These are phyloP conservation scores for Leptographium procerum DNA, from an alignment of 2,329 filamentous ascomycete species.

Conservation along the genomic window DNA sequence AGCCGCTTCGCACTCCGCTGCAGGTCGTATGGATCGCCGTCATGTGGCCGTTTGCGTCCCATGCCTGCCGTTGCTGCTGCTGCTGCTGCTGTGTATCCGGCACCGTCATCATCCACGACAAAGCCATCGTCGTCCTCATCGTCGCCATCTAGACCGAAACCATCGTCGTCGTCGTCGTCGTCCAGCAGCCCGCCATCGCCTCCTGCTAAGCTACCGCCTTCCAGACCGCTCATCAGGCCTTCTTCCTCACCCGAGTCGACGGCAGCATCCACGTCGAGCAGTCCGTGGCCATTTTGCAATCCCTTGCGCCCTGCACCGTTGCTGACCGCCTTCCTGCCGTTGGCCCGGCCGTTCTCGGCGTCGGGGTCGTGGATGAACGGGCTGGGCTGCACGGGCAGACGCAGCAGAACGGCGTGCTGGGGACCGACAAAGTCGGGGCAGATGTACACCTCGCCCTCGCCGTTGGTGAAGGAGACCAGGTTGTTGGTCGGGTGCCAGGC, in stretches of 20 bases:
- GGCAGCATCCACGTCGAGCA: constrained; percentile 1
- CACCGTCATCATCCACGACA: constrained; percentile 89
- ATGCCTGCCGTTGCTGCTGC: constrained; percentile 26
- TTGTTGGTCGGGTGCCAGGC: constrained; percentile 89
- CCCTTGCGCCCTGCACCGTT: too few species aligned
- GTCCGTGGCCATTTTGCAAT: too few species aligned
- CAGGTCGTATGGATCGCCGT: constrained; percentile 34
- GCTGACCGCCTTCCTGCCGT: neutral
- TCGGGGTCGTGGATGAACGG: constrained; percentile 79
- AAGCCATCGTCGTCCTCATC: constrained; percentile 61
- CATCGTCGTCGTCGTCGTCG: constrained; percentile 20
- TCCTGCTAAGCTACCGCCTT: constrained; percentile 31
- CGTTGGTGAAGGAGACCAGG: constrained; percentile 80
- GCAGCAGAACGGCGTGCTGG: constrained; percentile 45
- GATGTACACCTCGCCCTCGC: constrained; percentile 87
- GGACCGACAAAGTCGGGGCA: constrained; percentile 57
- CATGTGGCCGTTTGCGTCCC: constrained; percentile 35
- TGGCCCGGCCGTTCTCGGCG: constrained; percentile 47
- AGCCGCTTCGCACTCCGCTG: constrained; percentile 36
- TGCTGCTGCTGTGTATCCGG: constrained; percentile 54
- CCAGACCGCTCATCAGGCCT: constrained; percentile 32
- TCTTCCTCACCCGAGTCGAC: constrained; percentile 3
- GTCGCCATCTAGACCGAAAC: constrained; percentile 61
- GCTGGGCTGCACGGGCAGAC: constrained; percentile 55
- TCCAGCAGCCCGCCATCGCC: constrained; percentile 17